Evolutionary conservation across 352 stramenopile species (phyloP).

Genomic region (Sclerospora graminicola): DNA sequence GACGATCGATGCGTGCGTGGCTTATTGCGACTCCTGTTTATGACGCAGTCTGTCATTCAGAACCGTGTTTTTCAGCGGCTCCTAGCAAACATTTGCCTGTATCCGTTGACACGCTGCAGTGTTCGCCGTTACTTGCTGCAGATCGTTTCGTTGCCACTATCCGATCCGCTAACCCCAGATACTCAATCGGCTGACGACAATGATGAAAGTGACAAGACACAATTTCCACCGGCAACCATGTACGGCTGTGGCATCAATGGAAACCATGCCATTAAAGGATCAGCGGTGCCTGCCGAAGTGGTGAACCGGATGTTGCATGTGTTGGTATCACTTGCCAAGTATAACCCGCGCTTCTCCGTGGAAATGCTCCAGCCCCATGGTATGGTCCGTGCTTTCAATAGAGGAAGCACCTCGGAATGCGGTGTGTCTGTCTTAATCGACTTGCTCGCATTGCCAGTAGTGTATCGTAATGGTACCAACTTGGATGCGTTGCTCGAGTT

Average conservation of each 20-base stretch:
- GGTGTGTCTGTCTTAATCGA: constrained; percentile 76
- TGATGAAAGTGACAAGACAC: constrained; percentile 21
- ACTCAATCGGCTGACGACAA: constrained; percentile 29
- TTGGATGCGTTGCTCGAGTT: constrained; percentile 90
- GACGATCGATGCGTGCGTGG: constrained; percentile 55
- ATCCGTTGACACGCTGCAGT: constrained; percentile 53
- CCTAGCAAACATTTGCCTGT: constrained; percentile 69
- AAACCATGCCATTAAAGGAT: constrained; percentile 14
- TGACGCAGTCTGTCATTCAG: constrained; percentile 71
- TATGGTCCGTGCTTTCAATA: constrained; percentile 25
- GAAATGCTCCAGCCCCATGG: constrained; percentile 73
- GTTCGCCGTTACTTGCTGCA: constrained; percentile 55
- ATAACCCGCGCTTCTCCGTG: constrained; percentile 85
- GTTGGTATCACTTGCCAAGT: constrained; percentile 83
- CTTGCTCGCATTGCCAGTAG: constrained; percentile 74
- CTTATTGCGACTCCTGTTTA: constrained; percentile 67
- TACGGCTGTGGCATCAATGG: constrained; percentile 41
- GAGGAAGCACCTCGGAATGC: constrained; percentile 16
- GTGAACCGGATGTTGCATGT: constrained; percentile 84
- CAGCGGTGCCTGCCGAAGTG: constrained; percentile 75
- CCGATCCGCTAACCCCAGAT: constrained; percentile 24
- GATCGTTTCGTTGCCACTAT: constrained; percentile 45
- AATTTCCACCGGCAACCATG: constrained; percentile 45
- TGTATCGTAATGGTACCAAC: constrained; percentile 84
- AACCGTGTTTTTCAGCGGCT: constrained; percentile 76